Percentiles rank a stretch among this genome's conserved stretches.
phyloP scores from a whole-genome alignment of 345 rosid genomes.

The Acer saccharum region DNA sequence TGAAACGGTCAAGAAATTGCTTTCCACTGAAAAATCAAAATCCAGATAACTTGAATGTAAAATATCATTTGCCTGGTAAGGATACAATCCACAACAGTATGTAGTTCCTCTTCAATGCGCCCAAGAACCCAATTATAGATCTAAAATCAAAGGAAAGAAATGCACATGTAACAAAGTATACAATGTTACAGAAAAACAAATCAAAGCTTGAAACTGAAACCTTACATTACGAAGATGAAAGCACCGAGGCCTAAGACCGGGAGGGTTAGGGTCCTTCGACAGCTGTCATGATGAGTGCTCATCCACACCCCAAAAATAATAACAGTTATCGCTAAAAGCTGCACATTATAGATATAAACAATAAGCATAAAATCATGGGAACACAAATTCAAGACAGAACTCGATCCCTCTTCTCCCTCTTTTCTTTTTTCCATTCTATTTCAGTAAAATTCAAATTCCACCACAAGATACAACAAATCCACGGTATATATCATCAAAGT shows the following conservation, averaged over 20 bases:
- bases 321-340: slow-evolving; percentile 79
- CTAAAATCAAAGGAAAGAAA: slow-evolving; percentile 37
- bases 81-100: slow-evolving; percentile 93
- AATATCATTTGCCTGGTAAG: slow-evolving; percentile 29
- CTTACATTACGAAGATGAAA: slow-evolving; percentile 73
- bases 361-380: slow-evolving; percentile 10
- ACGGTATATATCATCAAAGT: too few relatives aligned
- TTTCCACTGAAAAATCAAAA: not conserved
- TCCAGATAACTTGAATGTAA: slow-evolving; percentile 5
- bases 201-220: not conserved
- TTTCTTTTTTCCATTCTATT: not conserved
- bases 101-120: slow-evolving; percentile 81
- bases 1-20: slow-evolving; percentile 54
- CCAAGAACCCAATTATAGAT: slow-evolving; percentile 90
- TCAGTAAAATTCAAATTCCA: not conserved
- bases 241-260: slow-evolving; percentile 87
- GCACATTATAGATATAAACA: slow-evolving; percentile 28
- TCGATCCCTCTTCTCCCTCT: slow-evolving; percentile 5
- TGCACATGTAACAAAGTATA: not conserved
- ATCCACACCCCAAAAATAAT: slow-evolving; percentile 90
- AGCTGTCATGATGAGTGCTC: slow-evolving; percentile 88
- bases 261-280: slow-evolving; percentile 79
- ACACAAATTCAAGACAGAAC: not conserved
- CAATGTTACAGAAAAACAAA: not conserved
- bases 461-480: not conserved